Conservation (phyloP, 2,329 filamentous ascomycete genomes). For the Cercospora citrullina region DNA sequence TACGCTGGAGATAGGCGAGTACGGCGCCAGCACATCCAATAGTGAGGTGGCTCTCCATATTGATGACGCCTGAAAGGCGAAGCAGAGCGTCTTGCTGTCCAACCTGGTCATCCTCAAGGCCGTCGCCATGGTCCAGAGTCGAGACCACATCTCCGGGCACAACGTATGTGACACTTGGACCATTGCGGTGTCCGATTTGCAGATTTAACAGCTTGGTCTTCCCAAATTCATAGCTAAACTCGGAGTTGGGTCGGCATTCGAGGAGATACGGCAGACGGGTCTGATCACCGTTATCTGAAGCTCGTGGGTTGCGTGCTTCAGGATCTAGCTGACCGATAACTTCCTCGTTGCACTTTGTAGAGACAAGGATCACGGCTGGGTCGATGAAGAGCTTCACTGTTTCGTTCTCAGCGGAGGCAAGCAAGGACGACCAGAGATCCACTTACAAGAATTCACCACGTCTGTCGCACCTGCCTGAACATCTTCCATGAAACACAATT, state of each 20-base stretch:
- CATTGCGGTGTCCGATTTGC: constrained; percentile 51
- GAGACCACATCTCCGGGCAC: constrained; percentile 57
- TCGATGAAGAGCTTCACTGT: constrained; percentile 62
- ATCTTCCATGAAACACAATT: constrained; percentile 75
- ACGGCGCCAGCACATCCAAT: constrained; percentile 86
- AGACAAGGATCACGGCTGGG: constrained; percentile 61
- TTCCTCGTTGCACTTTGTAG: constrained; percentile 56
- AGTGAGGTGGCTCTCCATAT: constrained; percentile 71
- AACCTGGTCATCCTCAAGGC: constrained; percentile 48
- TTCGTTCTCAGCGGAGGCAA: constrained; percentile 20
- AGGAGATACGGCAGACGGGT: constrained; percentile 61
- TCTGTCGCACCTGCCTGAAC: constrained; percentile 66
- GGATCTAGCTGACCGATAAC: constrained; percentile 49
- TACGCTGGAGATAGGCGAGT: constrained; percentile 73
- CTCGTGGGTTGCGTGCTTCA: constrained; percentile 37
- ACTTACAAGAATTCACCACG: constrained; percentile 51
- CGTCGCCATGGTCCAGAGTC: constrained; percentile 41
- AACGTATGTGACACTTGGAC: constrained; percentile 57
- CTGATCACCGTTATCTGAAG: constrained; percentile 42
- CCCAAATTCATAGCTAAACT: constrained; percentile 70
- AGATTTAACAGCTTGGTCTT: constrained; percentile 65
- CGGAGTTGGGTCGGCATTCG: constrained; percentile 67
- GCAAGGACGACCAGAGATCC: not conserved
- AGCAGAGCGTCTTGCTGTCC: constrained; percentile 64
- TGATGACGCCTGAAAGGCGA: constrained; percentile 67